These are phyloP conservation scores for Conidiobolus coronatus DNA, from an alignment of 371 early-diverging fungal species.

Conservation along the genomic window DNA sequence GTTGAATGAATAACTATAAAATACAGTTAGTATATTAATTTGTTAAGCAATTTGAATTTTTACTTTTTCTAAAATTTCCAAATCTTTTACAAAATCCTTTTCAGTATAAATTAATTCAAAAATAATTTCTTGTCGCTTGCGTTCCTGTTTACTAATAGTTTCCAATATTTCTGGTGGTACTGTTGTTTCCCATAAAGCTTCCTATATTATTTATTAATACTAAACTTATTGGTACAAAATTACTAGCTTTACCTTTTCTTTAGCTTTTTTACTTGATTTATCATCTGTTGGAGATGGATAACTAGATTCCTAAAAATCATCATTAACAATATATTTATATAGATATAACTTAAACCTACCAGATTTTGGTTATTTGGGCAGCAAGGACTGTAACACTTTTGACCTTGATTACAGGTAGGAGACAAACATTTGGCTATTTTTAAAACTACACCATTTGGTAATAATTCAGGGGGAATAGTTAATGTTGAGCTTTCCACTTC, in stretches of 20 bases:
- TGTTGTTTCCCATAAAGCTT: slow-evolving; percentile 31
- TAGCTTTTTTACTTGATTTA: not conserved
- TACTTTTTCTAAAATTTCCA: slow-evolving; percentile 44
- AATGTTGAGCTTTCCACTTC: not conserved
- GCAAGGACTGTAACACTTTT: slow-evolving; percentile 57
- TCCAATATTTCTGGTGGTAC: slow-evolving; percentile 44
- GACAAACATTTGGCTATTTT: slow-evolving; percentile 74
- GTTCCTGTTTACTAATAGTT: slow-evolving; percentile 40
- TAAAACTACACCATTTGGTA: slow-evolving; percentile 56
- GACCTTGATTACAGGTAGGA: slow-evolving; percentile 60
- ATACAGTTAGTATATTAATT: not conserved
- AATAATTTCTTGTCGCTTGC: slow-evolving; percentile 74
- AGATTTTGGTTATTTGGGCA: slow-evolving; percentile 57
- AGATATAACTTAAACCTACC: no score
- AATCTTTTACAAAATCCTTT: slow-evolving; percentile 67
- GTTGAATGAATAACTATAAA: slow-evolving; percentile 39
- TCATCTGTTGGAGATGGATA: not conserved
- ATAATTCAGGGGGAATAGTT: not conserved
- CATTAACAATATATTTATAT: no score
- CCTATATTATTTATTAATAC: not conserved
- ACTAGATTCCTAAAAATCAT: slow-evolving; percentile 3
- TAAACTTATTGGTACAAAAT: not conserved
- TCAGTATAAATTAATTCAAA: slow-evolving; percentile 78
- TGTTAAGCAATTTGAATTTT: not conserved
- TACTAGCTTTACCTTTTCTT: slow-evolving; percentile 2